Evolutionary conservation across 257 asterid genomes (phyloP), one percentile per base, ranked within the genome.

Genomic region (Cordia subcordata): DNA sequence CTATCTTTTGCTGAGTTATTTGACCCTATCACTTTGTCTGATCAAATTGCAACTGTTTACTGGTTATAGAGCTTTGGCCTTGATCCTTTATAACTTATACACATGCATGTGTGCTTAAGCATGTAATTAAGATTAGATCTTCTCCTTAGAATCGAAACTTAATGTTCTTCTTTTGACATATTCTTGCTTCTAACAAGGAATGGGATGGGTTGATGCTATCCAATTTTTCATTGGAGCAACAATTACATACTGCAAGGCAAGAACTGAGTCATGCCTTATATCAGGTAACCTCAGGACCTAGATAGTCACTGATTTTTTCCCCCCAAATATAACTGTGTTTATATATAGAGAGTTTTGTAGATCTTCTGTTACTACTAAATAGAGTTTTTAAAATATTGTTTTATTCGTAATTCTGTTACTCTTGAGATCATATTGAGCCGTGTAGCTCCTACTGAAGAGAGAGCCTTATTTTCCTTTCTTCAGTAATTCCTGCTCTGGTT

Each of bases 151-250:
- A 12, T 33, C 27, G 1, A 61, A 11, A 14, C 32, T 49, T 68
- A 9, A 62, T 55, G 32, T 35, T 66, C 19, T 50, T 57, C 10
- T 18, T 64, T 49, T 49, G 58, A 50, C 18, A 38, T 17, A 10
- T 39, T 19, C 49, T 69, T 70, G 40, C 46, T 55, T 63, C 54
- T 35, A 39, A 62, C 64, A 60, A 93, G 97, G 96, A 93, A 78
- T 89, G 97, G 99, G 99, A 93, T 79, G 85, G 94, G 49, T 67
- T 93, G 68, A 93, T 93, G 99, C 91, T 93, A 10, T 93, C 99
- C 53, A 93, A 89, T 83, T 85, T 86, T 77, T 86, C 99, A 1
- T 57, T 87, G 81, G 99, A 90, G 83, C 93, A 83, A 69, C 99
- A 93, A 71, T 65, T 93, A 59, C 97, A 93, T 71, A 82, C 86